Evolutionary conservation across 192 early-diverging fungal genomes (phyloP).

Genomic region (Thoreauomyces humboldtii): DNA sequence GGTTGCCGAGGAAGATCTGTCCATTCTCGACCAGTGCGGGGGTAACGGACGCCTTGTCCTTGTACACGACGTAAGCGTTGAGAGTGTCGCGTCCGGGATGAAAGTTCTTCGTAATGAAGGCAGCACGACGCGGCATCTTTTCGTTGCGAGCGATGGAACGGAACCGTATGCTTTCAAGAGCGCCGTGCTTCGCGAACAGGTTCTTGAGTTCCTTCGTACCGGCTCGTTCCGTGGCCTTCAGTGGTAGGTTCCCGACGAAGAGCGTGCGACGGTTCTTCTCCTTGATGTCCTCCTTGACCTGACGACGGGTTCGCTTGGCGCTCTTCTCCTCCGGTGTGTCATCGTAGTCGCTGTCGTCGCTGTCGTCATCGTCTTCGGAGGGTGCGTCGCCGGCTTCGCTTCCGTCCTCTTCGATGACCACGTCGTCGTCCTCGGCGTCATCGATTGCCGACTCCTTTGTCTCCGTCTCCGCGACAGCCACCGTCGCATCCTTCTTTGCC

Average conservation of each 20-base stretch:
- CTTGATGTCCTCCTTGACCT: constrained; percentile 26
- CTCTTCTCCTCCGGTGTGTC: constrained; percentile 33
- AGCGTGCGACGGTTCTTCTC: constrained; percentile 67
- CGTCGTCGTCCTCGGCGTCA: constrained; percentile 14
- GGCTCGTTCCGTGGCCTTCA: constrained; percentile 61
- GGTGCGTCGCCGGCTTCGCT: constrained; percentile 34
- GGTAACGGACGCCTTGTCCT: constrained; percentile 51
- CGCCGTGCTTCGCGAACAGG: constrained; percentile 66
- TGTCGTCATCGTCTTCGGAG: constrained; percentile 32
- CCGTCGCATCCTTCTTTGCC: neutral
- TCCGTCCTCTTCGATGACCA: constrained; percentile 13
- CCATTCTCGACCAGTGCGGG: constrained; percentile 75
- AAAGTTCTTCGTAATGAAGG: constrained; percentile 80
- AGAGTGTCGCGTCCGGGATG: constrained; percentile 79
- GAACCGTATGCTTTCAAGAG: constrained; percentile 84
- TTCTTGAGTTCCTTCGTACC: constrained; percentile 66
- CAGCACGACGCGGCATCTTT: constrained; percentile 71
- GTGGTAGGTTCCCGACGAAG: constrained; percentile 91
- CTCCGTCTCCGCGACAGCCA: neutral
- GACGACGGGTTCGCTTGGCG: constrained; percentile 32
- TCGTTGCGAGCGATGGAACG: constrained; percentile 78
- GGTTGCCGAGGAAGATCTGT: constrained; percentile 77
- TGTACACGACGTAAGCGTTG: constrained; percentile 90
- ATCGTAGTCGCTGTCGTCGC: constrained; percentile 27
- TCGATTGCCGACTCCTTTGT: neutral